Evolutionary conservation across 2,329 filamentous ascomycete genomes (phyloP), one percentile per base, ranked within the genome.

Genomic region (Calonectria hongkongensis): DNA sequence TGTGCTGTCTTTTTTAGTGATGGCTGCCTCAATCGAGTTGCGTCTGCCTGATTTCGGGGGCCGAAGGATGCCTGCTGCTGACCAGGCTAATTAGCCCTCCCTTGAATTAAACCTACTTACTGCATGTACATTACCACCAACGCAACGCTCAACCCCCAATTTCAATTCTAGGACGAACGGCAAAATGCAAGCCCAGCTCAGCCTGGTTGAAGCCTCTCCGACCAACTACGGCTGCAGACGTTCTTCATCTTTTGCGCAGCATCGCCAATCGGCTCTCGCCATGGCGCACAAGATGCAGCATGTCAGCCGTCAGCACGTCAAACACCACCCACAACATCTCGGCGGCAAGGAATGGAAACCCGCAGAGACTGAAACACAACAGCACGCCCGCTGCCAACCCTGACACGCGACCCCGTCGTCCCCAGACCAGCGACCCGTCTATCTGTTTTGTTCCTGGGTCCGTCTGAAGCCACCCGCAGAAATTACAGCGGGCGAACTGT

Each of bases 401-500:
- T 47, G 27, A 33, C 27, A 47, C 41, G 8, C 27, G 28, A 63
- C 58, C 58, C 58, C 36, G 27, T 45, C 36, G 27, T 43, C 58
- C 58, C 36, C 36, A 62, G 58, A 33, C 58, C 58, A 43, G 58
- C 21, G 58, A 63, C 58, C 41, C 54, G 33, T 60, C 54, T 36
- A 36, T 60, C 54, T 60, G 54, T 60, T 41, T 36, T 41, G 54
- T 60, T 4, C 54, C 54, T 60, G 54, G 54, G 18, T 33, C 54
- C 13, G 7, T 41, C 54, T 8, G 21, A 60, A 60, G 54, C 54
- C 28, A 65, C 28, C 62, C 45, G 62, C 28, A 47, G 28, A 36
- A 30, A 27, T 28, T 28, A 41, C 43, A 45, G 18, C 36, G 36
- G 73, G 66, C 69, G 63, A 73, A 76, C 74, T 25, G 43, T 80